Evolutionary conservation across 2,329 filamentous ascomycete genomes (phyloP).

Genomic region (Cercospora sp.): DNA sequence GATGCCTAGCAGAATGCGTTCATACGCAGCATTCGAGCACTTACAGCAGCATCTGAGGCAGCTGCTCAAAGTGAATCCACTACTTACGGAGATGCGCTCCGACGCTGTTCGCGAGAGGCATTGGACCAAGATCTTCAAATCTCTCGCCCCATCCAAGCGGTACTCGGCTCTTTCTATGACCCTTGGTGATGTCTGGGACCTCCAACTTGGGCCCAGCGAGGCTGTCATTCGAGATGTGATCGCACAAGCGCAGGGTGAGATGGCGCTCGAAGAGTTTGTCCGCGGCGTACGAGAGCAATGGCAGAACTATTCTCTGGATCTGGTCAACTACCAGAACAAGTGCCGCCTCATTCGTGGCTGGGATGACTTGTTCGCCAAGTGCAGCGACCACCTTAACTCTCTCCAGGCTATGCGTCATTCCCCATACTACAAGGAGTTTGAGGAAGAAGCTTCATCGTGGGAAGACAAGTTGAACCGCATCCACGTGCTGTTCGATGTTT

Average conservation of each 20-base stretch:
- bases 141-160: constrained; percentile 84
- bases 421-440: constrained; percentile 98
- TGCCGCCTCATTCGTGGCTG: constrained; percentile 95
- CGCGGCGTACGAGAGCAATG: constrained; percentile 95
- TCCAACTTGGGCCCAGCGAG: constrained; percentile 86
- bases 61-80: constrained; percentile 83
- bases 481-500: constrained; percentile 96
- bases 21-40: constrained; percentile 99
- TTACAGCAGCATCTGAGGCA: constrained; percentile 88
- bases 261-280: constrained; percentile 96
- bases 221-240: constrained; percentile 89
- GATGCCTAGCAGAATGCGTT: constrained; percentile 98
- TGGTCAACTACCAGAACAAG: constrained; percentile 97
- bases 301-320: constrained; percentile 90
- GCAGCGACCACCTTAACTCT: constrained; percentile 96
- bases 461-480: constrained; percentile 98
- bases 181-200: constrained; percentile 97
- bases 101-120: constrained; percentile 95
- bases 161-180: constrained; percentile 95
- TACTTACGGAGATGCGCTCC: constrained; percentile 88
- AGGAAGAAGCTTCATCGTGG: constrained; percentile 94
- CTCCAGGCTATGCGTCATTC: constrained; percentile 98
- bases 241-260: constrained; percentile 92
- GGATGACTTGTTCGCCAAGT: constrained; percentile 98
- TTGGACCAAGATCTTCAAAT: constrained; percentile 98